A percentile compares a stretch with the other conserved stretches of the same genome.
Conservation (phyloP, 768 basidiomycete genomes). For the Lentinula sp. region DNA sequence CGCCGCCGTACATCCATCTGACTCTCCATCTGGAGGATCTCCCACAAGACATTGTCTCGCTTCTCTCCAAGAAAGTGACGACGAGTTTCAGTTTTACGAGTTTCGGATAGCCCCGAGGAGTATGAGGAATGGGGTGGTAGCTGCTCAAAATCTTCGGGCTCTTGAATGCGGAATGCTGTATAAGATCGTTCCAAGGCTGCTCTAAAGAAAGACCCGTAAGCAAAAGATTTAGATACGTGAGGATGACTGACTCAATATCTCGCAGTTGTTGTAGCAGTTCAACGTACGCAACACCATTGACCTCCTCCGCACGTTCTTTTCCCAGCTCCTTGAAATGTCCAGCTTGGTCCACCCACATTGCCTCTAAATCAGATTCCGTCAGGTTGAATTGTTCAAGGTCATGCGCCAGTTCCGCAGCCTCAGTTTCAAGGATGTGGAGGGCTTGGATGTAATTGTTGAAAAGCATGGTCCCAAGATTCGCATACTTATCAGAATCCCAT, state of each 20-base stretch:
- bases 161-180: constrained; percentile 8
- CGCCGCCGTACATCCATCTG: constrained; percentile 16
- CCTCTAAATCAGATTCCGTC: constrained; percentile 33
- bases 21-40: constrained; percentile 17
- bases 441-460: constrained; percentile 42
- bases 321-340: constrained; percentile 19
- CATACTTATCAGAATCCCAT: too few species aligned
- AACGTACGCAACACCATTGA: constrained; percentile 24
- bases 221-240: too few species aligned
- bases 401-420: too few species aligned
- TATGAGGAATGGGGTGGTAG: constrained; percentile 10
- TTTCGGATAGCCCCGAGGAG: constrained; percentile 11
- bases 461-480: constrained; percentile 14
- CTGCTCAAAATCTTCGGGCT: constrained; percentile 9
- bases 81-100: constrained; percentile 13
- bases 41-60: constrained; percentile 8
- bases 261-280: constrained; percentile 20
- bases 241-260: constrained; percentile 6
- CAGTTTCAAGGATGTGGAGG: background rate
- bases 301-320: constrained; percentile 19
- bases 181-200: constrained; percentile 5
- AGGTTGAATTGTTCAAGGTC: constrained; percentile 75
- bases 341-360: constrained; percentile 16
- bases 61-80: constrained; percentile 12
- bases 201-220: constrained; percentile 5